Conservation (phyloP, 495 filamentous ascomycete genomes). For the Tetracladium marchalianum region DNA sequence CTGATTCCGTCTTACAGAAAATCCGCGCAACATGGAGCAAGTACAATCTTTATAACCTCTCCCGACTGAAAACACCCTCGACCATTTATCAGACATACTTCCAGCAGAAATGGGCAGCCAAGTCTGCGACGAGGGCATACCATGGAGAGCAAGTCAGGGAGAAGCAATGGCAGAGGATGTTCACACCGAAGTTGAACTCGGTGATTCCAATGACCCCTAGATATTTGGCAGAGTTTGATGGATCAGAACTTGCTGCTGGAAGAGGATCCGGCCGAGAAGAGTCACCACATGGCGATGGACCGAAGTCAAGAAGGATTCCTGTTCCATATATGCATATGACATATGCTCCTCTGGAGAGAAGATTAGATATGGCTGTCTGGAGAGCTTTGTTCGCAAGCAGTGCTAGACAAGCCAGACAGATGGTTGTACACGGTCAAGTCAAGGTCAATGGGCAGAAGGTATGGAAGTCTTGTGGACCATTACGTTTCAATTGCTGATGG, state of each 20-base stretch:
- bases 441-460: constrained; percentile 96
- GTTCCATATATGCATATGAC: constrained; percentile 85
- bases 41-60: constrained; percentile 88
- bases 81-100: constrained; percentile 57
- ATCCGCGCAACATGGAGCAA: constrained; percentile 96
- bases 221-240: constrained; percentile 69
- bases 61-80: constrained; percentile 29
- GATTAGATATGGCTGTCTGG: constrained; percentile 86
- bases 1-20: constrained; percentile 46
- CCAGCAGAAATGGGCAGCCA: constrained; percentile 96
- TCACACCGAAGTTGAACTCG: constrained; percentile 62
- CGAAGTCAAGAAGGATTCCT: background rate
- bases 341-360: constrained; percentile 80
- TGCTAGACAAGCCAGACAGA: constrained; percentile 86
- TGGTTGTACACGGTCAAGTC: constrained; percentile 84
- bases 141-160: constrained; percentile 92
- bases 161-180: constrained; percentile 86
- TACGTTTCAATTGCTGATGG: constrained; percentile 3
- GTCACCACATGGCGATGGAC: background rate
- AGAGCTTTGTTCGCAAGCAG: constrained; percentile 90
- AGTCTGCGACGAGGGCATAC: constrained; percentile 71
- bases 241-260: constrained; percentile 69
- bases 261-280: constrained; percentile 61
- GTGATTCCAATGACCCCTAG: constrained; percentile 75
- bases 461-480: constrained; percentile 9